Evolutionary conservation across 2,329 filamentous ascomycete species (phyloP), one percentile per base, ranked within the genome.

Genomic region (Ascochyta clinopodiicola): DNA sequence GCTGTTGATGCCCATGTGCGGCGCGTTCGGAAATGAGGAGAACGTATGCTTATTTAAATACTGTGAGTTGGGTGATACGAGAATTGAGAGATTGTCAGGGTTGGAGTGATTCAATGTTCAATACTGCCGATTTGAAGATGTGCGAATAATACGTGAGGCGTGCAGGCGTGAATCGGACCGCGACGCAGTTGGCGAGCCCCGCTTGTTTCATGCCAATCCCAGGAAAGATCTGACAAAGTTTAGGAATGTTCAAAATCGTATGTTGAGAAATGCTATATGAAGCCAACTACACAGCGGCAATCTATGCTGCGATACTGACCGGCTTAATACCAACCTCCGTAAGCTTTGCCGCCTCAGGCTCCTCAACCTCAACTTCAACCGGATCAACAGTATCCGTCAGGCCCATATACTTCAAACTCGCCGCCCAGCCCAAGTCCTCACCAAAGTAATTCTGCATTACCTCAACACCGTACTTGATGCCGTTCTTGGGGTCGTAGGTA

Each of bases 391-490:
- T 65, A 57, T 75, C 72, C 0, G 72, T 73, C 48, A 75, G 45
- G 2, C 65, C 63, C 36, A 74, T 53, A 49, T 72, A 75, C 55
- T 69, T 70, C 56, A 75, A 27, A 42, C 68, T 73, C 4, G 63
- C 62, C 3, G 75, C 83, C 74, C 73, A 76, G 8, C 73, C 89
- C 51, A 92, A 76, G 67, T 92, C 89, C 46, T 88, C 80, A 17
- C 85, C 82, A 71, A 92, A 92, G 68, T 88, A 88, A 5, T 76
- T 73, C 61, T 84, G 72, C 80, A 86, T 81, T 12, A 89, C 79
- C 44, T 90, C 85, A 57, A 85, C 83, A 0, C 88, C 88, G 37
- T 78, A 81, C 24, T 79, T 78, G 38, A 85, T 84, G 0, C 87
- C 88, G 1, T 76, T 78, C 0, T 80, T 80, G 0, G 84, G 81